phyloP scores from a whole-genome alignment of 2,329 filamentous ascomycete genomes.

The Dothistroma septosporum region DNA sequence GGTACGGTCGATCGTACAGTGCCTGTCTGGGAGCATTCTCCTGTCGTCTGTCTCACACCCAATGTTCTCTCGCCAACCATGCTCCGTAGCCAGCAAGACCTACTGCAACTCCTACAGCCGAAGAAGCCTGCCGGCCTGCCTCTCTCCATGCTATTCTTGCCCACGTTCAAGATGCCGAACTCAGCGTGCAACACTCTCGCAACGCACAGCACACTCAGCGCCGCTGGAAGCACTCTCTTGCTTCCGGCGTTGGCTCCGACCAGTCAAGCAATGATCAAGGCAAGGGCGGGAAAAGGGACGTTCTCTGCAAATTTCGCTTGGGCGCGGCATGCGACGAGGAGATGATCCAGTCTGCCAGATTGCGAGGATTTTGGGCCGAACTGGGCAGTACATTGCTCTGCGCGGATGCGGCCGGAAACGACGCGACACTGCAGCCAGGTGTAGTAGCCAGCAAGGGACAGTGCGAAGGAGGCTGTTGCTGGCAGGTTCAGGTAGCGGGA shows the following conservation, averaged over 20 bases:
- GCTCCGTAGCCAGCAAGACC: slow-evolving; percentile 14
- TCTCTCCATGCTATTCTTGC: slow-evolving; percentile 4
- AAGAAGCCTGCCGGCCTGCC: slow-evolving; percentile 17
- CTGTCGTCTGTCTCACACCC: slow-evolving; percentile 5
- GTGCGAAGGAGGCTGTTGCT: slow-evolving; percentile 17
- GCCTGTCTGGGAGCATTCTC: neutral
- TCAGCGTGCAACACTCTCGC: slow-evolving; percentile 15
- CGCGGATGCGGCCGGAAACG: slow-evolving; percentile 10
- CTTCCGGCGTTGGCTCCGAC: slow-evolving; percentile 14
- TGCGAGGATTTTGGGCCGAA: neutral
- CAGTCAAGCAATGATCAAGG: slow-evolving; percentile 13
- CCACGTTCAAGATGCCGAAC: slow-evolving; percentile 7
- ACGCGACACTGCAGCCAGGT: slow-evolving; percentile 16
- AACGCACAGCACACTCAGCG: slow-evolving; percentile 8
- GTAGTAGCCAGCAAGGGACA: slow-evolving; percentile 19
- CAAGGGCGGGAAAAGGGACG: slow-evolving; percentile 16
- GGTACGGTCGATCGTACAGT: neutral
- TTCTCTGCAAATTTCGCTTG: slow-evolving; percentile 20
- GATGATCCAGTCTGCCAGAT: slow-evolving; percentile 4
- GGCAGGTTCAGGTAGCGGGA: slow-evolving; percentile 7
- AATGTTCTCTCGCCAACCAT: slow-evolving; percentile 12
- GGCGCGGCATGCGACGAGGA: slow-evolving; percentile 13
- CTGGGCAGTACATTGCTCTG: slow-evolving; percentile 11
- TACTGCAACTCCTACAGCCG: slow-evolving; percentile 2
- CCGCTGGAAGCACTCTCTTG: slow-evolving; percentile 9